Evolutionary conservation across 2,329 filamentous ascomycete genomes (phyloP).

Genomic region (Aspergillus eucalypticola): DNA sequence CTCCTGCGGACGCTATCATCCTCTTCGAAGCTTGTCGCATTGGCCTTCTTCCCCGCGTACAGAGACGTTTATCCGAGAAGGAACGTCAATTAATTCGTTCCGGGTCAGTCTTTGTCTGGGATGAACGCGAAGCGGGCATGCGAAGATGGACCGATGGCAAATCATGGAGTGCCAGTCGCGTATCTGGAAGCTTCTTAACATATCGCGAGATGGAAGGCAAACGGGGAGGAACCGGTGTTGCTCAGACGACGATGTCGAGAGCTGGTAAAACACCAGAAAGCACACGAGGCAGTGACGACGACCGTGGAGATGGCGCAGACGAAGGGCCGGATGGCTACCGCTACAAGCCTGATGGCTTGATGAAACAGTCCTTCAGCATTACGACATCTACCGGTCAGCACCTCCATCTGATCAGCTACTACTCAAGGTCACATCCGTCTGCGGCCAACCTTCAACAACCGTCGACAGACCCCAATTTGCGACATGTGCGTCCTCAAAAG

Average conservation of each 20-base stretch:
- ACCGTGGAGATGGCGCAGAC: constrained; percentile 69
- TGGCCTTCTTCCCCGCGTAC: constrained; percentile 85
- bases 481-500: constrained; percentile 82
- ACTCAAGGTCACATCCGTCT: constrained; percentile 74
- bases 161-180: constrained; percentile 96
- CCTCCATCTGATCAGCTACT: constrained; percentile 97
- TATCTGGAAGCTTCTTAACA: constrained; percentile 95
- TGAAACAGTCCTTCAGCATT: constrained; percentile 99
- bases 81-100: constrained; percentile 94
- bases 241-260: constrained; percentile 56
- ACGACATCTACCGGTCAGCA: constrained; percentile 88
- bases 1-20: constrained; percentile 95
- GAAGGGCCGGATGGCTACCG: constrained; percentile 81
- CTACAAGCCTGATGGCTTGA: constrained; percentile 93
- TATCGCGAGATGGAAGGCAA: constrained; percentile 99
- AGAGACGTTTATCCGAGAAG: constrained; percentile 91
- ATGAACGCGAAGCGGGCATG: constrained; percentile 98
- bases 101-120: constrained; percentile 99
- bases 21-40: constrained; percentile 96
- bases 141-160: constrained; percentile 98
- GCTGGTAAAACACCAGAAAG: constrained; percentile 81
- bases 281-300: constrained; percentile 77
- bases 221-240: constrained; percentile 73
- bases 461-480: constrained; percentile 73
- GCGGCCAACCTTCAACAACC: constrained; percentile 76